Evolutionary conservation across 495 filamentous ascomycete genomes (phyloP).

Genomic region (Penicillium cosmopolitanum): DNA sequence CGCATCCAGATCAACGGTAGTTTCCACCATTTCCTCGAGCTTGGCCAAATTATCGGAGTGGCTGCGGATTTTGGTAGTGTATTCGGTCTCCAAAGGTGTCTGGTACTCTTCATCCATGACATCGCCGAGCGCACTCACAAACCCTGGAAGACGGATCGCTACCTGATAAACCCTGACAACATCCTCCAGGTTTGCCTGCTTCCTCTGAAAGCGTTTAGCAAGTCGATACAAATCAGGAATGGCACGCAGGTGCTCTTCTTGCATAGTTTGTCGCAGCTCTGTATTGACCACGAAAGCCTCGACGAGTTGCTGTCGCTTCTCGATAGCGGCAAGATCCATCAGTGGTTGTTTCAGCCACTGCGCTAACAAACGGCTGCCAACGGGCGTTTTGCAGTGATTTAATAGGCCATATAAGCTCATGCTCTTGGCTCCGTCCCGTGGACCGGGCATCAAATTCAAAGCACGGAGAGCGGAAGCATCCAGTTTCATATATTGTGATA

Average conservation of each 20-base stretch:
- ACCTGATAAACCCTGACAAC: slow-evolving; percentile 96
- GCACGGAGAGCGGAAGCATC: slow-evolving; percentile 93
- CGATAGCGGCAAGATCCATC: slow-evolving; percentile 89
- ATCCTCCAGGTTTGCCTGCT: slow-evolving; percentile 89
- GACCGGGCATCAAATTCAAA: slow-evolving; percentile 95
- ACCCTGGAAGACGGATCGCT: slow-evolving; percentile 85
- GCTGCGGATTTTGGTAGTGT: slow-evolving; percentile 79
- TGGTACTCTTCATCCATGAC: slow-evolving; percentile 96
- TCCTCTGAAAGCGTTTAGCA: slow-evolving; percentile 91
- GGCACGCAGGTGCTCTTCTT: slow-evolving; percentile 92
- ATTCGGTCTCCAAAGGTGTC: slow-evolving; percentile 82
- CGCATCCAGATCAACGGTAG: slow-evolving; percentile 94
- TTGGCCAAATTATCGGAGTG: slow-evolving; percentile 80
- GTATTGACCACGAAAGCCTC: slow-evolving; percentile 95
- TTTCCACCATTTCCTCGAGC: slow-evolving; percentile 97
- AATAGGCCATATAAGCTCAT: slow-evolving; percentile 95
- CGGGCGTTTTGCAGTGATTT: slow-evolving; percentile 97
- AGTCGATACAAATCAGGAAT: slow-evolving; percentile 95
- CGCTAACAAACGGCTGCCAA: slow-evolving; percentile 85
- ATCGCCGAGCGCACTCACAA: slow-evolving; percentile 84
- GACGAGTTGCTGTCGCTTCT: slow-evolving; percentile 89
- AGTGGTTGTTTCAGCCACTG: slow-evolving; percentile 99
- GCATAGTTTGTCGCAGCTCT: slow-evolving; percentile 93
- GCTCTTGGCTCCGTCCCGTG: slow-evolving; percentile 90
- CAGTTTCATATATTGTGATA: slow-evolving; percentile 98